A percentile compares a stretch with the other conserved stretches of the same genome.
These are phyloP conservation scores for Glycine tomentella DNA, from an alignment of 306 rosid species.

Conservation along the genomic window DNA sequence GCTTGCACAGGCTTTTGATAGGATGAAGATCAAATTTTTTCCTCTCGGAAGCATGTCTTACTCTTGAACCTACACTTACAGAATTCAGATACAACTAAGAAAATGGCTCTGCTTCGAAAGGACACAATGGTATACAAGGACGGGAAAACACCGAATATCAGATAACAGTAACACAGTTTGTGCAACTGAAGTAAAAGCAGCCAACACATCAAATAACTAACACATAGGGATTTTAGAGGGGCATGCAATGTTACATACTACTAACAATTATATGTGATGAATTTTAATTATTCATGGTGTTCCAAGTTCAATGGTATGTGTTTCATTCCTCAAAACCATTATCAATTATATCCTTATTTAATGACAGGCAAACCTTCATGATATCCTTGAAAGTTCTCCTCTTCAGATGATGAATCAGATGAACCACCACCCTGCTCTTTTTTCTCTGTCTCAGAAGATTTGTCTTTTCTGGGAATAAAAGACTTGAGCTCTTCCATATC, in stretches of 20 bases:
- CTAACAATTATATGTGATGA: constrained; percentile 2
- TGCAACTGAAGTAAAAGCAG: constrained; percentile 41
- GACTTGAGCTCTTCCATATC: constrained; percentile 50
- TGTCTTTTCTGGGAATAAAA: constrained; percentile 52
- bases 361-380: constrained; percentile 60
- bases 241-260: constrained; percentile 3
- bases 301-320: constrained; percentile 2
- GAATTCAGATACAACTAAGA: constrained; percentile 29
- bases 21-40: constrained; percentile 55
- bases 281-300: constrained; percentile 20
- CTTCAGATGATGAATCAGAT: constrained; percentile 71
- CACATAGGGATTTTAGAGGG: constrained; percentile 19
- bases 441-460: constrained; percentile 47
- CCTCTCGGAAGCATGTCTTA: constrained; percentile 49
- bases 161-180: constrained; percentile 17
- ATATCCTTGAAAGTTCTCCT: constrained; percentile 47
- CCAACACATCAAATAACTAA: constrained; percentile 37
- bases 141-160: constrained; percentile 28
- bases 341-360: constrained; percentile 41
- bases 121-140: constrained; percentile 18
- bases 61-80: constrained; percentile 62
- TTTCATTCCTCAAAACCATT: constrained; percentile 19
- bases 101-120: constrained; percentile 24
- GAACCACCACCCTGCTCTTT: constrained; percentile 50
- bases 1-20: constrained; percentile 57